Conservation (phyloP, 768 basidiomycete species). For the Macrolepiota fuliginosa region DNA sequence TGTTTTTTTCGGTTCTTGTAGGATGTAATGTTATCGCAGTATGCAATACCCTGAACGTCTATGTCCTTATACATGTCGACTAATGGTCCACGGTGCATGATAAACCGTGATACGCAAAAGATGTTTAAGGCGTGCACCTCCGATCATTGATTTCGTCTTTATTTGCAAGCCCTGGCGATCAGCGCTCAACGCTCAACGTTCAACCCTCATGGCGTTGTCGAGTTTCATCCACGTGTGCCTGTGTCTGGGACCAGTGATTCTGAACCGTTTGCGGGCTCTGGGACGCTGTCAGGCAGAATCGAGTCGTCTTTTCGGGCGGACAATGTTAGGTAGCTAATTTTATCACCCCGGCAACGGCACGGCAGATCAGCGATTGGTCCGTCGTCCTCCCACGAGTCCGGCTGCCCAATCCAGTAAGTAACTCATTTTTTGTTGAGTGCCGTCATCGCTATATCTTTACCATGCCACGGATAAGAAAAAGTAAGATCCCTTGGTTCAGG, state of each 20-base stretch:
- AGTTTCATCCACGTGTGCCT: neutral
- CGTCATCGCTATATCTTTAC: neutral
- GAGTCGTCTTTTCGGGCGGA: neutral
- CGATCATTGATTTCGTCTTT: too few relatives aligned
- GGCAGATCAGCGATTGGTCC: neutral
- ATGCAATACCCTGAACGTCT: neutral
- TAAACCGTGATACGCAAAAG: too few relatives aligned
- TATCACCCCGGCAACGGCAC: neutral
- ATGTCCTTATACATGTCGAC: too few relatives aligned
- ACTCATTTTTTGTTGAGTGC: neutral
- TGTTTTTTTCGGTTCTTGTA: constrained; percentile 1
- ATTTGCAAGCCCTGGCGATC: too few relatives aligned
- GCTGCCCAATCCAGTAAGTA: neutral
- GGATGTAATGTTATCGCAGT: constrained; percentile 10
- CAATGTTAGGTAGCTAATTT: neutral
- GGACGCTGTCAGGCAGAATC: neutral
- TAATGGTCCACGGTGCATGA: too few relatives aligned
- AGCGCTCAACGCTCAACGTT: too few relatives aligned
- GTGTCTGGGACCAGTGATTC: neutral
- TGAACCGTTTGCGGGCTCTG: neutral
- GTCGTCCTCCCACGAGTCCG: constrained; percentile 2
- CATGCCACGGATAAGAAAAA: constrained; percentile 73
- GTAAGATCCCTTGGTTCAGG: constrained; percentile 27
- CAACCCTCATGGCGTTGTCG: too few relatives aligned
- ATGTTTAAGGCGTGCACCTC: too few relatives aligned